phyloP scores from a whole-genome alignment of 2,329 filamentous ascomycete genomes.

The Epichloe glyceriae region DNA sequence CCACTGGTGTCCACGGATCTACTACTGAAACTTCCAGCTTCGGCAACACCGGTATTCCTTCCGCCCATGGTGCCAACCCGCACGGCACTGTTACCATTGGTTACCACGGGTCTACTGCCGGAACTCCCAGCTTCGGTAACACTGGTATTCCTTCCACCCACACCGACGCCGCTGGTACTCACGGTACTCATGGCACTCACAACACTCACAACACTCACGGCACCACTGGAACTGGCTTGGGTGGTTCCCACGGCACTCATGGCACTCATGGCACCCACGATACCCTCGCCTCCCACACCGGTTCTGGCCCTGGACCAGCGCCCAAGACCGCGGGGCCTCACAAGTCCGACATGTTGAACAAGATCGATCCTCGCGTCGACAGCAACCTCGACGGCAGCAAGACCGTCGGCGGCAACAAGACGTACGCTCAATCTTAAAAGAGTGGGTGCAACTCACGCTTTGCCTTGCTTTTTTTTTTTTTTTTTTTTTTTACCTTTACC shows the following conservation, averaged over 20 bases:
- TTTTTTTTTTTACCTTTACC: too few species aligned
- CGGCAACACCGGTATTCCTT: conserved; percentile 12
- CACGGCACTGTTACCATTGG: conserved; percentile 12
- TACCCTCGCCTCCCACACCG: not conserved
- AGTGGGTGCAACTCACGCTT: conserved; percentile 11
- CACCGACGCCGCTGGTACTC: conserved; percentile 20
- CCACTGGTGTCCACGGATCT: not conserved
- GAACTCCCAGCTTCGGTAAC: not conserved
- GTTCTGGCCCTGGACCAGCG: conserved; percentile 17
- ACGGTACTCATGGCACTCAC: conserved; percentile 16
- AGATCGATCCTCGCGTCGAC: conserved; percentile 42
- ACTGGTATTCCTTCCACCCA: too few species aligned
- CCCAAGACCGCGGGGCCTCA: conserved; percentile 29
- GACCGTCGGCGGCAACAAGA: conserved; percentile 42
- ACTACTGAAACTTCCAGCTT: conserved; percentile 5
- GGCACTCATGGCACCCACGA: conserved; percentile 3
- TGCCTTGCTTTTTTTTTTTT: too few species aligned
- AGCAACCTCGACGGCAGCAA: conserved; percentile 40
- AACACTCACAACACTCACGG: conserved; percentile 3
- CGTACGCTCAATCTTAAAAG: conserved; percentile 23
- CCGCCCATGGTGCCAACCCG: conserved; percentile 16
- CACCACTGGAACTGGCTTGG: conserved; percentile 8
- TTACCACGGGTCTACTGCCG: conserved; percentile 1
- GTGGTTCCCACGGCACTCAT: not conserved
- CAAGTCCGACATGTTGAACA: conserved; percentile 40